phyloP scores from a whole-genome alignment of 2,329 filamentous ascomycete species.

The Truncatella angustata region DNA sequence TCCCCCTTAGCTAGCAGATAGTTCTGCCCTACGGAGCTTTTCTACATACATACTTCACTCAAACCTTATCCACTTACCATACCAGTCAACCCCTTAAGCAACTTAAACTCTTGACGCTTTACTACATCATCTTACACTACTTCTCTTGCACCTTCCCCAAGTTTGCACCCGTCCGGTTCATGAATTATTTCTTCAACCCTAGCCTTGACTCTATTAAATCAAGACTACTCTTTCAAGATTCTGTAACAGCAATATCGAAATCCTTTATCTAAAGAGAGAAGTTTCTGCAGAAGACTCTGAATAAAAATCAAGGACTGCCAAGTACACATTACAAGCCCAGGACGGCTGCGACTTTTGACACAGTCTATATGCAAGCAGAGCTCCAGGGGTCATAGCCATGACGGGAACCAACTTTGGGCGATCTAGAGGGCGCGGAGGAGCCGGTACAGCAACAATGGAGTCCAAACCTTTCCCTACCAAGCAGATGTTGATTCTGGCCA shows the following conservation, averaged over 20 bases:
- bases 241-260: neutral
- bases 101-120: conserved; percentile 1
- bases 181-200: neutral
- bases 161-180: neutral
- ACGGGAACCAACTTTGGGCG: conserved; percentile 21
- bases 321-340: neutral
- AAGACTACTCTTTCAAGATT: neutral
- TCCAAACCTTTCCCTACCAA: conserved; percentile 32
- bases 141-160: neutral
- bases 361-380: neutral
- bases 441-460: conserved; percentile 6
- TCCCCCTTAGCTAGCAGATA: conserved; percentile 19
- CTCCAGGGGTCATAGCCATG: conserved; percentile 14
- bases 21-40: conserved; percentile 8
- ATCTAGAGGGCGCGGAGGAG: conserved; percentile 17
- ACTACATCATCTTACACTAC: neutral
- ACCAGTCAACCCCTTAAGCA: neutral
- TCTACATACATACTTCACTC: conserved; percentile 3
- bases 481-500: conserved; percentile 50
- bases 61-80: neutral
- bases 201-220: neutral
- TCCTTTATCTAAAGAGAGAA: no score
- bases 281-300: no score
- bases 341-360: neutral
- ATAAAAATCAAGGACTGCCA: neutral